phyloP scores from a whole-genome alignment of 306 rosid species.

The Prunus mira region DNA sequence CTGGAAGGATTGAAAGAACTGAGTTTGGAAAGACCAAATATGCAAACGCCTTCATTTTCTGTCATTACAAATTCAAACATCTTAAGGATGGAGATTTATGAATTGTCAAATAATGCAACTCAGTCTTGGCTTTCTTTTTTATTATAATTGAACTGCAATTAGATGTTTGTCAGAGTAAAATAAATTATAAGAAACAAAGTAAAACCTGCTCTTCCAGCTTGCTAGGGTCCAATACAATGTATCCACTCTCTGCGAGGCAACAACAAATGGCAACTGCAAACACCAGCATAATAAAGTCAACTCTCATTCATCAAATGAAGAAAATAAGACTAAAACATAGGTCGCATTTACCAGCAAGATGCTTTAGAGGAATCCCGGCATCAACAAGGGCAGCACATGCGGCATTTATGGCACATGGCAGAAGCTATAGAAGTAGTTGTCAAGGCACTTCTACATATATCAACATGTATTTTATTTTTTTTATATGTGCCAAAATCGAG shows the following conservation, averaged over 20 bases:
- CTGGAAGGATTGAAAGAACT: constrained; percentile 43
- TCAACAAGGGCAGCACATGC: constrained; percentile 92
- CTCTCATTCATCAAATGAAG: constrained; percentile 17
- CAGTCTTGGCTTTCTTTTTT: neutral
- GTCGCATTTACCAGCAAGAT: constrained; percentile 78
- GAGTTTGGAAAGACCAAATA: constrained; percentile 88
- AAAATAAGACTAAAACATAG: constrained; percentile 11
- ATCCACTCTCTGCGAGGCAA: constrained; percentile 64
- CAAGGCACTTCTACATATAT: constrained; percentile 31
- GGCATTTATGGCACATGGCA: constrained; percentile 93
- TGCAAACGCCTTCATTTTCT: constrained; percentile 76
- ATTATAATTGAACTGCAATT: neutral
- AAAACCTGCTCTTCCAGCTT: constrained; percentile 89
- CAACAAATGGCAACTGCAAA: constrained; percentile 83
- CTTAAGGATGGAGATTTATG: neutral
- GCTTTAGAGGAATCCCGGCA: constrained; percentile 87
- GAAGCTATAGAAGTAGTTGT: constrained; percentile 57
- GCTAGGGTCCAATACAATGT: constrained; percentile 70
- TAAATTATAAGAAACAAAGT: neutral
- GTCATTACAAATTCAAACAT: constrained; percentile 28
- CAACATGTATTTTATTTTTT: neutral
- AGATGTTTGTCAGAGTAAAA: neutral
- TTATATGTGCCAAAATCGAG: neutral
- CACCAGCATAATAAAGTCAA: constrained; percentile 32
- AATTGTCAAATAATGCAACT: neutral